Evolutionary conservation across 192 early-diverging fungal genomes (phyloP).

Genomic region (Umbelopsis sp.): DNA sequence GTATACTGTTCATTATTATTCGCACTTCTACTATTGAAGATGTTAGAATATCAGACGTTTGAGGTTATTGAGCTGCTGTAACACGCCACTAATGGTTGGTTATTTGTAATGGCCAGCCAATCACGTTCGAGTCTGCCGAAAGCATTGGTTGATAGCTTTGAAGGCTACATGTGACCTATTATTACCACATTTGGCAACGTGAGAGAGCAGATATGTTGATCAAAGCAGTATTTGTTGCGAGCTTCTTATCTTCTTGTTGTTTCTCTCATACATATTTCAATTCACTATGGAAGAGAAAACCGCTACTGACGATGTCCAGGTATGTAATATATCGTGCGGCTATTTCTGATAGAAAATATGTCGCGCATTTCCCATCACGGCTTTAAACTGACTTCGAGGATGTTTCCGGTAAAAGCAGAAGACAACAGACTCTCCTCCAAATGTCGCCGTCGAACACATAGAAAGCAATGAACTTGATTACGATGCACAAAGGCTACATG

Average conservation of each 20-base stretch:
- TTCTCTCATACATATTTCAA: neutral
- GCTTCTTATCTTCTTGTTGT: neutral
- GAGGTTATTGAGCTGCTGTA: too few species aligned
- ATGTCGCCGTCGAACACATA: constrained; percentile 6
- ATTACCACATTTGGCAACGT: neutral
- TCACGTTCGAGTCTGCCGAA: neutral
- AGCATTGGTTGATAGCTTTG: neutral
- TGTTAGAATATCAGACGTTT: too few species aligned
- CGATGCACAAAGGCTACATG: constrained; percentile 42
- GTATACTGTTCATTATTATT: too few species aligned
- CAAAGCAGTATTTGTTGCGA: neutral
- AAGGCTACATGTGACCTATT: neutral
- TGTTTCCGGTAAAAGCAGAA: neutral
- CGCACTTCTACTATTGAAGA: too few species aligned
- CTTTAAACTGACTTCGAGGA: neutral
- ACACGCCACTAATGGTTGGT: neutral
- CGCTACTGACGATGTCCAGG: neutral
- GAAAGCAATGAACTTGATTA: constrained; percentile 24
- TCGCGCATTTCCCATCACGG: too few species aligned
- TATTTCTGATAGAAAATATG: neutral
- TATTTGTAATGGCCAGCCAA: neutral
- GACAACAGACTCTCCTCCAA: neutral
- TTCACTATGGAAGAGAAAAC: neutral
- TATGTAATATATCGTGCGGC: neutral
- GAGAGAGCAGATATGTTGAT: neutral